Base-by-base conservation (phyloP, 257 asterid genomes). In the Penstemon davidsonii region DNA sequence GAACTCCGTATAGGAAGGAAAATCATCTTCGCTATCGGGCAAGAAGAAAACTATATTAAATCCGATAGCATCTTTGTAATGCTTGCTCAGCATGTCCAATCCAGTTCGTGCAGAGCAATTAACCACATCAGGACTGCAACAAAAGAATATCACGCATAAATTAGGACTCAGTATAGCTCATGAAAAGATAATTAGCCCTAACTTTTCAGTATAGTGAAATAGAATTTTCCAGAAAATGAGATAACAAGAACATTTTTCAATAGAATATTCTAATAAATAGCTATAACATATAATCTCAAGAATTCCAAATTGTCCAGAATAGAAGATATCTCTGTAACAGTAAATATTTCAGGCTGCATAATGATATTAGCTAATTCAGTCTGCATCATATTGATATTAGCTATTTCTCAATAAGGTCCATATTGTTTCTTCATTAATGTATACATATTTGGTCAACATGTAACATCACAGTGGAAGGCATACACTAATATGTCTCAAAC, bases 51-150 rank as follows among this genome's bases (percentile, higher is more conserved):
- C 96, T 46, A 86, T 75, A 61, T 83, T 81, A 70, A 87, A 93
- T 54, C 97, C 99, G 71, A 86, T 79, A 52, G 99, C 97, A 70
- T 91, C 96, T 40, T 89, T 85, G 39, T 90, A 91, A 74, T 91
- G 99, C 66, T 88, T 83, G 67, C 87, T 81, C 54, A 93, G 78
- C 94, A 84, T 60, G 67, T 93, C 97, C 87, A 93, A 75, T 64
- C 99, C 97, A 57, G 99, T 94, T 71, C 96, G 83, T 39, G 99
- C 96, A 0, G 97, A 84, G 82, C 94, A 85, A 78, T 94, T 86
- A 60, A 94, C 95, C 50, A 88, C 83, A 7, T 87, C 88, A 25
- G 99, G 99, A 65, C 97, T 94, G 86, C 79, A 83, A 70, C 62
- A 71, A 33, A 44, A 25, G 1, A 74, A 53, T 46, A 44, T 39